Base-by-base conservation (phyloP, 192 early-diverging fungal species). In the Coemansia sp. region DNA sequence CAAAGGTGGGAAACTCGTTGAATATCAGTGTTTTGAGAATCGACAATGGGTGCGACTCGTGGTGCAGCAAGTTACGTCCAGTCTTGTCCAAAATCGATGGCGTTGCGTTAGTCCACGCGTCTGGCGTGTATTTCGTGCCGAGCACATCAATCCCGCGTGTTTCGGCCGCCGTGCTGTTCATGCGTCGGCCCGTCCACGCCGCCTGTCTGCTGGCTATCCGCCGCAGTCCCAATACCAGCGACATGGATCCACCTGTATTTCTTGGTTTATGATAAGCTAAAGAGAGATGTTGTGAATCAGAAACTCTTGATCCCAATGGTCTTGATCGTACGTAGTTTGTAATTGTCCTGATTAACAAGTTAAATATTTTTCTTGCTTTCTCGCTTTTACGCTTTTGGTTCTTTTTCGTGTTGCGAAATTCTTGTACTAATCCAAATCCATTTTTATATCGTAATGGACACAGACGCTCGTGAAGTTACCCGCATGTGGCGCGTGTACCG, bases 1-100 rank as follows among this genome's bases (percentile, higher is more conserved):
- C 83, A 69, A 84, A 91, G 36, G 81, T 77, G 0, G 72, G 70
- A 58, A 97, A 94, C 69, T 93, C 83, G 10, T 70, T 65, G 62
- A 91, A 91, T 60, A 98, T 94, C 34, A 84, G 75, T 1, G 82
- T 68, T 55, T 92, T 91, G 49, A 98, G 83, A 62, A 96, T 95
- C 15, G 87, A 85, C 64, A 98, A 82, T 15, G 97, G 97, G 50
- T 98, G 93, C 48, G 86, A 85, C 21, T 82, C 87, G 21, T 87
- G 81, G 21, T 89, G 83, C 66, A 94, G 91, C 26, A 98, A 83
- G 42, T 87, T 76, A 34, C 92, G 86, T 0, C 85, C 81, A 5
- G 87, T 86, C 69, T 94, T 94, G 58, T 85, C 71, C 11, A 94
- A 71, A 26, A 98, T 91, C 2, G 85, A 83, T 3, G 86, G 81